Percentiles rank a stretch among this genome's conserved stretches.
Evolutionary conservation across 129 eudicot species (phyloP).

Genomic region (Apium graveolens): DNA sequence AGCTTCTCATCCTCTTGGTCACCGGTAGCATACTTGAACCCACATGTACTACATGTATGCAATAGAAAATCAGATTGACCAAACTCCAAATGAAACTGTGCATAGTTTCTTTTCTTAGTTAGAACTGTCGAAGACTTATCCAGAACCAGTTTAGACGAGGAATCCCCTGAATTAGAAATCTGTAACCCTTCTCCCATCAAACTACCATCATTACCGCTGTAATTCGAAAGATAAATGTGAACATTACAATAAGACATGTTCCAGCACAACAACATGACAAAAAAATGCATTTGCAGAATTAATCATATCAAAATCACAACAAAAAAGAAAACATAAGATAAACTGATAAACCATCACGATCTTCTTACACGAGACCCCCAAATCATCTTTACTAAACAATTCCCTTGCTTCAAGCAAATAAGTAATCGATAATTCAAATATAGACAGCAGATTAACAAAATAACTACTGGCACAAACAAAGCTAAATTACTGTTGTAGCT

Average conservation of each 20-base stretch:
- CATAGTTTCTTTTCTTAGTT: slow-evolving; percentile 73
- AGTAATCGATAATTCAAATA: background rate
- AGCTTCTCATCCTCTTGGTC: slow-evolving; percentile 63
- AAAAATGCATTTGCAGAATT: background rate
- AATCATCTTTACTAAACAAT: background rate
- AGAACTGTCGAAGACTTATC: slow-evolving; percentile 21
- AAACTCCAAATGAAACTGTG: slow-evolving; percentile 69
- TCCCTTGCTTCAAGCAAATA: background rate
- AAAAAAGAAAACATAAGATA: too few relatives aligned
- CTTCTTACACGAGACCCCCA: background rate
- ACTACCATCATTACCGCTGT: slow-evolving; percentile 22
- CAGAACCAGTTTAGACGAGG: background rate
- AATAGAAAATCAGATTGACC: slow-evolving; percentile 84
- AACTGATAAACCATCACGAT: background rate
- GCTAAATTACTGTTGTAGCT: background rate
- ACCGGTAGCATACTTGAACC: slow-evolving; percentile 74
- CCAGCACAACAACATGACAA: background rate
- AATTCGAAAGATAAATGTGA: background rate
- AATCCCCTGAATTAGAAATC: slow-evolving; percentile 9
- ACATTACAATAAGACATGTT: background rate
- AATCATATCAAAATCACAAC: background rate
- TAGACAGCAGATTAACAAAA: background rate
- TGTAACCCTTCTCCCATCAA: slow-evolving; percentile 11
- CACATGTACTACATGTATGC: slow-evolving; percentile 61
- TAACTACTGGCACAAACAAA: background rate